phyloP scores from a whole-genome alignment of 106 monocot species.

The Triglochin maritima region DNA sequence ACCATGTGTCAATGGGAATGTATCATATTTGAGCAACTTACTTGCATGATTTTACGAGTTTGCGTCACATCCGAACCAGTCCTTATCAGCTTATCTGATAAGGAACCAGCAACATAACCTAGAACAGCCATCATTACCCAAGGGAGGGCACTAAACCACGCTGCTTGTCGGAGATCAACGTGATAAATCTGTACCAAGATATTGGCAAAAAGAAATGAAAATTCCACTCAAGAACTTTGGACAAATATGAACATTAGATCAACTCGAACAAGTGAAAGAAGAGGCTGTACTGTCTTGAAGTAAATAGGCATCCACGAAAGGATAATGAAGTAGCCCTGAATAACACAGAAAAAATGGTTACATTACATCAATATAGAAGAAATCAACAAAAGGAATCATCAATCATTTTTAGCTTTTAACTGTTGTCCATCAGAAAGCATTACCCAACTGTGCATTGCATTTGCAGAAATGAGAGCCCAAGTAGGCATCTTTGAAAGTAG shows the following conservation, averaged over 20 bases:
- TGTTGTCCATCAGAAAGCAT: conserved; percentile 10
- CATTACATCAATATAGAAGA: not conserved
- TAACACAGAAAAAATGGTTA: not conserved
- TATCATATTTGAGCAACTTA: conserved; percentile 1
- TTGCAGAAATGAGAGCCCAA: conserved; percentile 94
- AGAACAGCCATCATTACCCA: conserved; percentile 95
- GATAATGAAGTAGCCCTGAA: conserved; percentile 87
- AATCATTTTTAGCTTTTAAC: not conserved
- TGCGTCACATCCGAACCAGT: conserved; percentile 51
- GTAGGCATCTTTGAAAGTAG: conserved; percentile 82
- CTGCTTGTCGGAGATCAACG: conserved; percentile 86
- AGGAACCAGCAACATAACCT: conserved; percentile 70
- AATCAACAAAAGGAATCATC: not conserved
- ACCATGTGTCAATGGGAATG: too few relatives aligned
- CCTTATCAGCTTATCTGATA: conserved; percentile 66
- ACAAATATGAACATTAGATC: not conserved
- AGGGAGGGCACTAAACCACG: conserved; percentile 95
- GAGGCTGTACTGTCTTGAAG: conserved; percentile 66
- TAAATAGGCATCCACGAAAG: conserved; percentile 98
- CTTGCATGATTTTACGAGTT: conserved; percentile 92
- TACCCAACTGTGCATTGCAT: conserved; percentile 99
- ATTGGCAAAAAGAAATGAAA: not conserved
- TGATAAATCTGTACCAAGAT: conserved; percentile 49
- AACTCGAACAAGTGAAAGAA: not conserved
- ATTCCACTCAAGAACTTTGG: too few relatives aligned